Percentiles rank a stretch among this genome's conserved stretches.
Conservation (phyloP, 2,329 filamentous ascomycete species). For the Verticillium albo-atrum region DNA sequence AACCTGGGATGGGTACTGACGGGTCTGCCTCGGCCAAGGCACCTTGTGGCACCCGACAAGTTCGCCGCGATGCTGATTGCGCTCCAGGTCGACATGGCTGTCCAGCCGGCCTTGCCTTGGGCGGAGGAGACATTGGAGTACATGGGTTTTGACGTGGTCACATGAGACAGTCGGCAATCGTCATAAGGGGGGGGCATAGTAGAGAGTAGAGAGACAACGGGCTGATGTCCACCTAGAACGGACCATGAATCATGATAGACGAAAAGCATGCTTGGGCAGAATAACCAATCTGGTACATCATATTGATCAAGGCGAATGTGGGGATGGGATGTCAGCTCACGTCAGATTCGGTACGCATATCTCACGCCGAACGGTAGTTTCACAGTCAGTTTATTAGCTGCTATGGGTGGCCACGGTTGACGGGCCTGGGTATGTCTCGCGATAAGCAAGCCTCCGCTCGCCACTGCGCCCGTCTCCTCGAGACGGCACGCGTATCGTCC, state of each 20-base stretch:
- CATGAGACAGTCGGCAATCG: too few species aligned
- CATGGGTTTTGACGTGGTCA: too few species aligned
- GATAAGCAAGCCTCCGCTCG: neutral
- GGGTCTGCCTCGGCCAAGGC: neutral
- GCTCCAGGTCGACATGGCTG: neutral
- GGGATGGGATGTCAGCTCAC: too few species aligned
- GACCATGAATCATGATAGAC: too few species aligned
- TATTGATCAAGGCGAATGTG: too few species aligned
- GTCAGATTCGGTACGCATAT: neutral
- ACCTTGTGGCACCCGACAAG: neutral
- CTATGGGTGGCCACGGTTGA: constrained; percentile 36
- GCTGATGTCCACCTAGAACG: too few species aligned
- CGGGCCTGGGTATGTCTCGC: constrained; percentile 22
- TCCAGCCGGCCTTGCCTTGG: neutral
- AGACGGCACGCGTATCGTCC: neutral
- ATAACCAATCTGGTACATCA: too few species aligned
- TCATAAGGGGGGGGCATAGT: too few species aligned
- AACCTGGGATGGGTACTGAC: neutral
- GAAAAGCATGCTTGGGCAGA: too few species aligned
- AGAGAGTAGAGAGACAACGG: too few species aligned
- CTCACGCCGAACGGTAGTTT: neutral
- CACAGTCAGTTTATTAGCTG: neutral
- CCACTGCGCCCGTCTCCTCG: neutral
- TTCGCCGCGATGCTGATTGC: neutral
- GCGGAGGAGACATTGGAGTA: neutral